Evolutionary conservation across 192 early-diverging fungal species (phyloP).

Genomic region (Backusella sp.): DNA sequence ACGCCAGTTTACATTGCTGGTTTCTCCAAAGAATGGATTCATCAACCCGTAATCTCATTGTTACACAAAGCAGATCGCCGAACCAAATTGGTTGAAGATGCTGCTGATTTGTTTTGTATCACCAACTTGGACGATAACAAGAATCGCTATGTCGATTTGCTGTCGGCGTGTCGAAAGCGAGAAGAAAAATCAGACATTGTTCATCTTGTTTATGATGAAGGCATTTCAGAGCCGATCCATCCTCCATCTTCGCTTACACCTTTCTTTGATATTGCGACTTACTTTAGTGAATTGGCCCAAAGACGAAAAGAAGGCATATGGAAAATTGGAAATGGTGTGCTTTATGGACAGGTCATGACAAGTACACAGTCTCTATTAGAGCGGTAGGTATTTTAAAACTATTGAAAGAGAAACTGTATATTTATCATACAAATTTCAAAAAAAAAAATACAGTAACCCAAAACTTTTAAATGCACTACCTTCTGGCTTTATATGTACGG

Average conservation of each 20-base stretch:
- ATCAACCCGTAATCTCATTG: neutral
- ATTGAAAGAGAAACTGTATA: no score
- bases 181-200: neutral
- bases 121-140: neutral
- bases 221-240: conserved; percentile 11
- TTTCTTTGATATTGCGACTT: conserved; percentile 57
- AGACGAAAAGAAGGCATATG: conserved; percentile 35
- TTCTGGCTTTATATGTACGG: conserved; percentile 81
- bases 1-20: conserved; percentile 41
- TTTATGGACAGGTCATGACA: conserved; percentile 74
- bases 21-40: neutral
- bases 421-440: no score
- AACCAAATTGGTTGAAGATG: neutral
- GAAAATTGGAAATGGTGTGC: conserved; percentile 66
- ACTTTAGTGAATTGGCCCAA: conserved; percentile 48
- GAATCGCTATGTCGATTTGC: neutral
- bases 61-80: neutral
- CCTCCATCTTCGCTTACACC: conserved; percentile 52
- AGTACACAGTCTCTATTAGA: conserved; percentile 96
- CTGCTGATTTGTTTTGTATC: conserved; percentile 5
- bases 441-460: conserved; percentile 53
- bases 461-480: conserved; percentile 65
- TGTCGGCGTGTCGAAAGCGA: neutral
- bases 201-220: neutral
- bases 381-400: conserved; percentile 45